Conservation (phyloP, 2,329 filamentous ascomycete species). For the Fusarium humuli region DNA sequence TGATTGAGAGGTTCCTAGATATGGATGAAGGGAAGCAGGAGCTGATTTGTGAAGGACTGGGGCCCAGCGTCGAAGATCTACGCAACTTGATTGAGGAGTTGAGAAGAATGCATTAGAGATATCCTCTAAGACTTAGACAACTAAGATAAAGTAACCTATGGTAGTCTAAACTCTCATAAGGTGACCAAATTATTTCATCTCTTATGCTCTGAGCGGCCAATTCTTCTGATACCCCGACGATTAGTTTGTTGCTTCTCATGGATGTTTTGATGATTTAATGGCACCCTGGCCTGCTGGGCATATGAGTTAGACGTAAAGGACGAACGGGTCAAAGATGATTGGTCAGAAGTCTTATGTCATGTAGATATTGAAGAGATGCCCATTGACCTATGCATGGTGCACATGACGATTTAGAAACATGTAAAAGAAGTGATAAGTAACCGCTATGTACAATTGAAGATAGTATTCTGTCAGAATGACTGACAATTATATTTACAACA, state of each 20-base stretch:
- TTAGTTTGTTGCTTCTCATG: conserved; percentile 26
- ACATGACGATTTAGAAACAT: not conserved
- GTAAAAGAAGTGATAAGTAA: rapidly evolving
- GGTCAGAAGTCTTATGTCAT: conserved; percentile 23
- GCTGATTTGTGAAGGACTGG: conserved; percentile 66
- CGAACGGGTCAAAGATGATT: conserved; percentile 43
- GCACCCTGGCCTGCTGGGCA: not conserved
- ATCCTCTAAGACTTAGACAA: not conserved
- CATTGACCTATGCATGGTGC: conserved; percentile 23
- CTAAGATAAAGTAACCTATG: not conserved
- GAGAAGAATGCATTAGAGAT: conserved; percentile 67
- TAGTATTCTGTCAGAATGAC: conserved; percentile 3
- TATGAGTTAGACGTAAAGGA: conserved; percentile 34
- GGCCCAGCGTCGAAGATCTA: conserved; percentile 71
- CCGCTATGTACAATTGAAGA: not conserved
- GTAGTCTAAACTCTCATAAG: not conserved
- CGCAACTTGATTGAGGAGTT: conserved; percentile 72
- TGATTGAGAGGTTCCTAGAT: conserved; percentile 87
- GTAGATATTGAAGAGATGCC: not conserved
- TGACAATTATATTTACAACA: not conserved
- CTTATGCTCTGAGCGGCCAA: not conserved
- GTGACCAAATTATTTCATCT: not conserved
- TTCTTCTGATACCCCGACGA: too few species aligned
- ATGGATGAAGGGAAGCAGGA: conserved; percentile 69
- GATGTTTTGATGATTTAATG: not conserved